Evolutionary conservation across 352 stramenopile species (phyloP).

Genomic region (Blastocystis sp.): DNA sequence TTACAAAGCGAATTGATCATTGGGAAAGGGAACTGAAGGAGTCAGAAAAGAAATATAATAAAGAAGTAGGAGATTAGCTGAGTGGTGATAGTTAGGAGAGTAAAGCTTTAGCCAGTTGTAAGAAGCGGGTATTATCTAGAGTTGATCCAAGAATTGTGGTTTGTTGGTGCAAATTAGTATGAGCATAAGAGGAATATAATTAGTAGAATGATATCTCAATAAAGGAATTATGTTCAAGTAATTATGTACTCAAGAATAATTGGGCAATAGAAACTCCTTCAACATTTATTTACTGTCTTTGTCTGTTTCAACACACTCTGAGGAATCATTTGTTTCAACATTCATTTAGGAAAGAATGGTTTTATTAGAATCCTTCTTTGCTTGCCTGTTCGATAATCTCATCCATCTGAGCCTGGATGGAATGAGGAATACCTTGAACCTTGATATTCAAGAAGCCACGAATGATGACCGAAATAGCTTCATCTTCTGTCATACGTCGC

Average conservation of each 20-base stretch:
- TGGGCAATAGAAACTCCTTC: background rate
- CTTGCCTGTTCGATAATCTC: conserved; percentile 58
- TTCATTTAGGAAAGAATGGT: background rate
- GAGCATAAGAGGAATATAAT: background rate
- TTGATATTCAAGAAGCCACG: conserved; percentile 66
- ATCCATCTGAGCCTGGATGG: conserved; percentile 63
- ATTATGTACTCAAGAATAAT: background rate
- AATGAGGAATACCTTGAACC: conserved; percentile 56
- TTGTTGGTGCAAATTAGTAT: conserved; percentile 3
- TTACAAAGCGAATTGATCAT: background rate
- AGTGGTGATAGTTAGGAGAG: background rate
- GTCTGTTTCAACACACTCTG: background rate
- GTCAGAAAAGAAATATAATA: background rate
- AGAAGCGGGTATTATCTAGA: background rate
- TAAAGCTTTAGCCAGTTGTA: background rate
- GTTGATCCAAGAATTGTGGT: conserved; percentile 3
- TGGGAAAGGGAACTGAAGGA: background rate
- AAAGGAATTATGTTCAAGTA: background rate
- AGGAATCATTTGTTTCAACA: too few relatives aligned
- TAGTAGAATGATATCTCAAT: background rate
- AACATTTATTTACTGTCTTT: conserved; percentile 8
- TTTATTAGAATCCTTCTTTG: conserved; percentile 64
- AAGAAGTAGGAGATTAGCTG: background rate
- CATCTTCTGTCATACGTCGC: conserved; percentile 43
- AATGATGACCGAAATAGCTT: conserved; percentile 61